These are phyloP conservation scores for Tuber brumale DNA, from an alignment of 495 filamentous ascomycete genomes.

Conservation along the genomic window DNA sequence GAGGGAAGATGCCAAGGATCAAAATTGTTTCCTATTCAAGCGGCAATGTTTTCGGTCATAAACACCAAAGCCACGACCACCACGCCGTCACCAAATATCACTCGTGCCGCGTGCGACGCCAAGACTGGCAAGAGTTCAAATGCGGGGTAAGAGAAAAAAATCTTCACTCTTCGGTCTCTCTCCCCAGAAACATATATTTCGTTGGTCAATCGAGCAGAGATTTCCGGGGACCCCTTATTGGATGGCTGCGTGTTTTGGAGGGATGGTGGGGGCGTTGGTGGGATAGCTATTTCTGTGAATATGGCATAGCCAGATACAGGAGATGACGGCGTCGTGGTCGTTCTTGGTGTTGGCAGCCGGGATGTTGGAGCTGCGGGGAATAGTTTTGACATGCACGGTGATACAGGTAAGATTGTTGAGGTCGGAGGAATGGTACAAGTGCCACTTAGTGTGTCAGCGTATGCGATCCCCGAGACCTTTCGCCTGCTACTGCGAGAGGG, in stretches of 20 bases:
- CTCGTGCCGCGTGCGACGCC: no score
- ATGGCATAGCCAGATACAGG: conserved; percentile 80
- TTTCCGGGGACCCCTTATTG: conserved; percentile 63
- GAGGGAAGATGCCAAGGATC: no score
- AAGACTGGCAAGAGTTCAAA: no score
- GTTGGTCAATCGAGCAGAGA: conserved; percentile 80
- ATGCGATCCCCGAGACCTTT: no score
- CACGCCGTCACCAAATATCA: no score
- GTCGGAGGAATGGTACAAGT: conserved; percentile 60
- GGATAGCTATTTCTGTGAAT: conserved; percentile 74
- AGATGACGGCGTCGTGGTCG: conserved; percentile 66
- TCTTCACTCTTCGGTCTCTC: conserved; percentile 59
- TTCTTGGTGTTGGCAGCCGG: conserved; percentile 78
- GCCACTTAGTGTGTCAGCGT: conserved; percentile 59
- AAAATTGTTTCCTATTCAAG: no score
- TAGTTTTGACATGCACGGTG: conserved; percentile 77
- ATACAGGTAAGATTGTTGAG: no score
- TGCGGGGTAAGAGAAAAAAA: no score
- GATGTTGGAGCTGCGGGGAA: conserved; percentile 71
- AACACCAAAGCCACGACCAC: no score
- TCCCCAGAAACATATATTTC: conserved; percentile 93
- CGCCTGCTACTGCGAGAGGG: conserved; percentile 25
- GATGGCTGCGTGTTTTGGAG: conserved; percentile 25
- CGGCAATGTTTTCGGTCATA: no score
- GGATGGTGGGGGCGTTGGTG: conserved; percentile 48